Evolutionary conservation across 1,284 basidiomycete species (phyloP), one percentile per base, ranked within the genome.

Genomic region (Xerocomus minutiporus): DNA sequence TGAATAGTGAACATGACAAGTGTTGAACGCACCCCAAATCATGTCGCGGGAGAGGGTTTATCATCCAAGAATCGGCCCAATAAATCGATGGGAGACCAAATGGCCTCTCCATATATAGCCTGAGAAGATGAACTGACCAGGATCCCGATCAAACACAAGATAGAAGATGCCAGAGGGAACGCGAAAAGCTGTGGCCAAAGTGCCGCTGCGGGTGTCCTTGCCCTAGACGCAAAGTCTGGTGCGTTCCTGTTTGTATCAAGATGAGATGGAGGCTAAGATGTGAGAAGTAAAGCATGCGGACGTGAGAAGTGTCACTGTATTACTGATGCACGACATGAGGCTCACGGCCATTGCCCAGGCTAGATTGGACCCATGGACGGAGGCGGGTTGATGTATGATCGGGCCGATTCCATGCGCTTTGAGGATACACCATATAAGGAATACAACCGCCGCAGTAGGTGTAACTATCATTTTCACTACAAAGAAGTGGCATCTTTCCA

Each of bases 71-170:
- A 86, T 59, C 72, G 79, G 36, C 76, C 78, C 48, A 93, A 73
- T 41, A 93, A 73, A 57, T 87, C 83, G 51, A 93, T 79, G 0
- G 89, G 90, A 11, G 84, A 85, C 91, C 90, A 93, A 53, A 93
- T 81, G 13, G 83, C 80, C 58, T 83, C 79, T 23, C 87, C 88
- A 61, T 87, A 93, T 59, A 93, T 85, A 15, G 83, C 78, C 54
- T 82, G 74, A n/a, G 85, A 87, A 7, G 86, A 85, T 1, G 87
- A 90, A 46, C 86, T 85, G 58, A 93, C 90, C 46, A 92, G 83
- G 65, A 94, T 88, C 6, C 91, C 91, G 54, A 93, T 76, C 73
- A 94, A 87, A 59, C 83, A 86, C 53, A 91, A 88, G 56, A 93
- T 69, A 31, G 81, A 83, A 70, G 91, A 92, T 0, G 83, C 81